Evolutionary conservation across 495 filamentous ascomycete genomes (phyloP), one percentile per base, ranked within the genome.

Genomic region (Hamigera avellanea): DNA sequence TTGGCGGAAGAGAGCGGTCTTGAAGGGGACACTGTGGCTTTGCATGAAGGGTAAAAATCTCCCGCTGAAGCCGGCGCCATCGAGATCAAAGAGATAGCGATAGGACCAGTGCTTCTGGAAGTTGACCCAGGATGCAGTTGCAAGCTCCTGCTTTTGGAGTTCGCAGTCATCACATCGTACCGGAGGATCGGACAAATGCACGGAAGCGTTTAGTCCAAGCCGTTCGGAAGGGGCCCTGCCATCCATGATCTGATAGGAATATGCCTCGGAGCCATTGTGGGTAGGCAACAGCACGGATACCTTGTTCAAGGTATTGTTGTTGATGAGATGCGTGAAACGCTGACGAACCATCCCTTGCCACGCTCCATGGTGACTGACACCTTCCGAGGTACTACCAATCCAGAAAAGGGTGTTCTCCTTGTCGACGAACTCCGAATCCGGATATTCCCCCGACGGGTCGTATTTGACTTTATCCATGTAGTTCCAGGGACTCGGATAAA

Each of bases 41-140:
- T 68, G 66, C 15, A 80, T 57, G 44, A 87, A 74, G 1, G 72
- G 70, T 1, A 73, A 46, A 48, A 86, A 75, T 28, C 82, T 64
- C 21, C 76, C 71, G 14, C 56, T 69, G 52, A 82, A 76, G 10
- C 80, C 80, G 0, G 80, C 81, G 33, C 74, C 72, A 48, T 86
- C 78, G 2, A 72, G 61, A 50, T 91, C 84, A 39, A 83, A 64
- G 8, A 82, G 63, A 42, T 75, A 76, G 12, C 78, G 58, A 50
- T 84, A 75, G 8, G 69, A 63, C 72, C 69, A 80, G 55, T 76
- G 71, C n/a, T 49, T 35, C 51, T 76, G 71, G 52, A 78, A 77
- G 36, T 73, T 64, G 12, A 63, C 45, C 13, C 51, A 49, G 5
- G 39, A 37, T 1, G 41, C 43, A 16, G 64, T 52, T 5, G 59